Evolutionary conservation across 106 monocot genomes (phyloP), one percentile per base, ranked within the genome.

Genomic region (Platanthera zijinensis): DNA sequence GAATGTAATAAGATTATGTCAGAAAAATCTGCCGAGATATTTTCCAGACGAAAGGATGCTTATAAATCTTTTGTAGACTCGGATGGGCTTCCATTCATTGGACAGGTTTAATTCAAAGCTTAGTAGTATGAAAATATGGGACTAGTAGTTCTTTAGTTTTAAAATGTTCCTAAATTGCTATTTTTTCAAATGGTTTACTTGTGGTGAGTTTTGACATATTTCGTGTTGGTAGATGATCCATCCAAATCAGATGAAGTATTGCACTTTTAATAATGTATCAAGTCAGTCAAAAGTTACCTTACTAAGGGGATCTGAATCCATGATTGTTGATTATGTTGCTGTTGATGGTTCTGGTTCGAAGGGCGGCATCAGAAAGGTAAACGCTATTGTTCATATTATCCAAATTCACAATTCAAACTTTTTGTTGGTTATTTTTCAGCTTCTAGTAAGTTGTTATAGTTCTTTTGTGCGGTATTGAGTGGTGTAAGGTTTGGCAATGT

Each of bases 21-120:
- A 74, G 84, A 78, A 54, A 74, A 80, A 72, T 57, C 74, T 75
- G 18, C 76, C 19, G 85, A 94, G 79, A 77, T 92, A 10, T 99
- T 99, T 84, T 72, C 88, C 10, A 88, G 84, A 78, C 78, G 94
- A 14, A 75, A 12, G 69, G 72, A 87, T 46, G 59, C 70, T 1
- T 75, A 57, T 47, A 79, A 51, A 18, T 80, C 84, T 11, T 71
- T 78, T 39, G 80, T 90, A 77, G 97, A 92, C 84, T 81, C 85
- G 57, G 97, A 99, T 78, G 97, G 97, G 39, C 97, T 99, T 90
- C 97, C 97, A 61, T 86, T 82, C 56, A 69, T 94, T 86, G 91
- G 91, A 52, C 89, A 90, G 94, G 97, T 90, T 84, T 75, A 51
- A 17, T 75, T 73, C 77, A n/a, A 39, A 48, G 48, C 25, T 70